phyloP scores from a whole-genome alignment of 2,329 filamentous ascomycete species.

The Incumbomyces delicatus region DNA sequence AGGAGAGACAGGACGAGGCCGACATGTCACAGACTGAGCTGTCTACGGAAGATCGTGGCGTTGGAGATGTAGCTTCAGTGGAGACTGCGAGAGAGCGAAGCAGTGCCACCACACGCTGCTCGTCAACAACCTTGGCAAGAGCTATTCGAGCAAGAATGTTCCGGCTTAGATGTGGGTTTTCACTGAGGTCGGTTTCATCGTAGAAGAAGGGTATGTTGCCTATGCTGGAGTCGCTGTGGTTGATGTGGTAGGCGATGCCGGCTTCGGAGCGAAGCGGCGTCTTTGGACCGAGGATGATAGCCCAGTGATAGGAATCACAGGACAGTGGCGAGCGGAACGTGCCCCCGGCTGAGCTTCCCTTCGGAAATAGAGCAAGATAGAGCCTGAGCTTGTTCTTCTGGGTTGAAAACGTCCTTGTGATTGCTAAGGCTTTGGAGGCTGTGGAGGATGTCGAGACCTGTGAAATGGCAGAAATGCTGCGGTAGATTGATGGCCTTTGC shows the following conservation, averaged over 20 bases:
- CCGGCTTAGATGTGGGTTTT: constrained; percentile 7
- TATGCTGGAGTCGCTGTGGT: constrained; percentile 10
- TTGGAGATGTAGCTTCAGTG: not conserved
- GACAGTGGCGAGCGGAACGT: constrained; percentile 15
- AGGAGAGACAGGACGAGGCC: constrained; percentile 13
- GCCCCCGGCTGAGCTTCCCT: constrained; percentile 12
- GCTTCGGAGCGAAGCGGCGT: constrained; percentile 11
- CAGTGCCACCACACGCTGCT: constrained; percentile 13
- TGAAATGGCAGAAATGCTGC: constrained; percentile 14
- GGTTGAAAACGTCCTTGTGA: not conserved
- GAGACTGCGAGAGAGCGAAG: constrained; percentile 11
- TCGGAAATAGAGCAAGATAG: constrained; percentile 18
- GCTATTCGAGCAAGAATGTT: constrained; percentile 16
- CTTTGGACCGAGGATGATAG: constrained; percentile 15
- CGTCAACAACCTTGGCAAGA: constrained; percentile 18
- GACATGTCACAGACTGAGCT: constrained; percentile 1
- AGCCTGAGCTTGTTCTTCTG: constrained; percentile 17
- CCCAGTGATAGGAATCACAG: constrained; percentile 20
- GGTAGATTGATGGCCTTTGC: constrained; percentile 12
- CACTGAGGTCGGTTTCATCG: constrained; percentile 17
- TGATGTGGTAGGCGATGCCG: constrained; percentile 17
- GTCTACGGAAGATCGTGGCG: not conserved
- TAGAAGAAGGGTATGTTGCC: constrained; percentile 11
- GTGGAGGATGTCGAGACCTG: constrained; percentile 1
- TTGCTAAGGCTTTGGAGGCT: constrained; percentile 8